Percentiles rank a stretch among this genome's conserved stretches.
These are phyloP conservation scores for Dothideomycetes sp. DNA, from an alignment of 2,329 filamentous ascomycete species.

Conservation along the genomic window DNA sequence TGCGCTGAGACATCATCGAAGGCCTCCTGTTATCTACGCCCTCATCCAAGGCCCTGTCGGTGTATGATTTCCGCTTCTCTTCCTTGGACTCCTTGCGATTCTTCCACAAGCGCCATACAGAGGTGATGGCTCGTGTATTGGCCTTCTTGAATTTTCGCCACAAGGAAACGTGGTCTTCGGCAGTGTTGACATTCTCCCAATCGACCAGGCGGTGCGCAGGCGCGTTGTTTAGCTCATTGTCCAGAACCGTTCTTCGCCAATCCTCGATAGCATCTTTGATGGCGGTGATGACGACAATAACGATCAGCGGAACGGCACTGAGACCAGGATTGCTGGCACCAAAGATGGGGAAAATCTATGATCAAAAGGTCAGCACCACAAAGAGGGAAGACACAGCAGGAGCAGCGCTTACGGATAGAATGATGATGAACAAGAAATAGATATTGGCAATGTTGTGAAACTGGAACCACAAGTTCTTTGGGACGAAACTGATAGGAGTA, in stretches of 20 bases:
- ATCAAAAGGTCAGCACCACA: slow-evolving; percentile 15
- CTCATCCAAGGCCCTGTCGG: slow-evolving; percentile 43
- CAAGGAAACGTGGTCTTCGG: slow-evolving; percentile 70
- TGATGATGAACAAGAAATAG: slow-evolving; percentile 94
- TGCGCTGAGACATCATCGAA: slow-evolving; percentile 47
- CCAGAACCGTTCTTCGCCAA: slow-evolving; percentile 80
- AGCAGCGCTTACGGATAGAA: slow-evolving; percentile 67
- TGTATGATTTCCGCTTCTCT: slow-evolving; percentile 40
- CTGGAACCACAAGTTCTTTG: slow-evolving; percentile 95
- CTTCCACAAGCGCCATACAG: slow-evolving; percentile 43
- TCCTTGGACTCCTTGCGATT: slow-evolving; percentile 31
- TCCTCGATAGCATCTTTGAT: slow-evolving; percentile 96
- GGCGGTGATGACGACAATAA: slow-evolving; percentile 79
- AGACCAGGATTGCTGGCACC: slow-evolving; percentile 83
- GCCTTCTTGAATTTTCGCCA: slow-evolving; percentile 93
- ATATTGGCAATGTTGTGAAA: slow-evolving; percentile 98
- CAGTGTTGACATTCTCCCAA: slow-evolving; percentile 89
- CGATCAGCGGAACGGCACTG: slow-evolving; percentile 82
- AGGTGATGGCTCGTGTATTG: slow-evolving; percentile 54
- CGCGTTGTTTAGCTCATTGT: slow-evolving; percentile 92
- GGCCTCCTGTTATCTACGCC: slow-evolving; percentile 53
- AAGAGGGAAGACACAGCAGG: background rate
- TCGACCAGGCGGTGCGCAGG: slow-evolving; percentile 81
- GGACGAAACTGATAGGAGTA: slow-evolving; percentile 86
- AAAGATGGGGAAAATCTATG: slow-evolving; percentile 90